phyloP scores from a whole-genome alignment of 176 grass and related monocot species.

The Rhynchospora breviuscula region DNA sequence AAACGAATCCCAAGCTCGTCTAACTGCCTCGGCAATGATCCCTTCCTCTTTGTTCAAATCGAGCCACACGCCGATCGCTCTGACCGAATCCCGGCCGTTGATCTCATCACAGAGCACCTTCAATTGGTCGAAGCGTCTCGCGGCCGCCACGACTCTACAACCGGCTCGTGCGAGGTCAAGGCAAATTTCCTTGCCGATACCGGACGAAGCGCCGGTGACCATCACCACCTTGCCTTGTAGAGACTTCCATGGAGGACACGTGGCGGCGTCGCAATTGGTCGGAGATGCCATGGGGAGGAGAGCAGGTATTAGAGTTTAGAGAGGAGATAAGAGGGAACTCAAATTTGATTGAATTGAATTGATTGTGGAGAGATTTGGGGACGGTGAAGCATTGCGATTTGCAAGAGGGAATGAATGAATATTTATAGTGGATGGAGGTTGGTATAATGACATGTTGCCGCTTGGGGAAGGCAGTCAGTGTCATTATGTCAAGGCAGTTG shows the following conservation, averaged over 20 bases:
- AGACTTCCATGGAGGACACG: constrained; percentile 17
- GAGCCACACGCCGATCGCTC: constrained; percentile 25
- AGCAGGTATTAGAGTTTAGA: neutral
- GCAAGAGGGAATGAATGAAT: neutral
- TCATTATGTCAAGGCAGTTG: neutral
- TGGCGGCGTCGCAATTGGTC: neutral
- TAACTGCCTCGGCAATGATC: constrained; percentile 29
- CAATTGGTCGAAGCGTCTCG: constrained; percentile 27
- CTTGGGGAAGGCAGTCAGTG: neutral
- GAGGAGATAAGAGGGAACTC: neutral
- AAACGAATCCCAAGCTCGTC: constrained; percentile 33
- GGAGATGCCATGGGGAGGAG: neutral
- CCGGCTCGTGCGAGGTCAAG: constrained; percentile 34
- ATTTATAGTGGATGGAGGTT: neutral
- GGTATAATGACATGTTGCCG: neutral
- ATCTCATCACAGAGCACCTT: constrained; percentile 36
- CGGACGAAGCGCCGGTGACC: constrained; percentile 47
- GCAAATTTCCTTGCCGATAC: constrained; percentile 35
- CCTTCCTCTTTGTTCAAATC: constrained; percentile 32
- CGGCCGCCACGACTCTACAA: constrained; percentile 32
- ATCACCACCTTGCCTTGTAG: constrained; percentile 45
- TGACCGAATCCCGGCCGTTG: constrained; percentile 7
- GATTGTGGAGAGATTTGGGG: too few species aligned
- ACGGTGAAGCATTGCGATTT: neutral
- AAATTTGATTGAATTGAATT: too few species aligned